These are phyloP conservation scores for Dalbergia cultrata DNA, from an alignment of 306 rosid genomes.

Conservation along the genomic window DNA sequence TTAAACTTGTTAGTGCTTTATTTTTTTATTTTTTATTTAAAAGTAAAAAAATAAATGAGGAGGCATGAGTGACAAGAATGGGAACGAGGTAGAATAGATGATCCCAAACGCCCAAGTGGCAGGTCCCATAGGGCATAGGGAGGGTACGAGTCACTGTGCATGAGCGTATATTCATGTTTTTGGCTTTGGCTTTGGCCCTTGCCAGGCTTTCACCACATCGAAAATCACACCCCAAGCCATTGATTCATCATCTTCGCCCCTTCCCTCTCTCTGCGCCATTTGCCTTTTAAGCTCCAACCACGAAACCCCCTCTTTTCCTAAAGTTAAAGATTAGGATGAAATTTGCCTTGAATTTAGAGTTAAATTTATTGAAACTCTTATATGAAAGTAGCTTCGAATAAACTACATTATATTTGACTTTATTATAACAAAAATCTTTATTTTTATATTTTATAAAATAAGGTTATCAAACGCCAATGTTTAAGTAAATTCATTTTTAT, in stretches of 20 bases:
- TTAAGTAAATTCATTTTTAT: too few species aligned
- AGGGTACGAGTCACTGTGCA: neutral
- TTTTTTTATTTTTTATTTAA: too few species aligned
- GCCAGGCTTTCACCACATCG: slow-evolving; percentile 19
- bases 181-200: neutral
- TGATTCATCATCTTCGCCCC: neutral
- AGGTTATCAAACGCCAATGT: too few species aligned
- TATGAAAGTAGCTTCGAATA: too few species aligned
- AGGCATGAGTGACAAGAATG: neutral
- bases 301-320: neutral
- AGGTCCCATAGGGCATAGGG: neutral
- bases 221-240: neutral
- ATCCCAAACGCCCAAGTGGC: neutral
- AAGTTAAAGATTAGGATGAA: too few species aligned
- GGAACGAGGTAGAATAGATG: neutral
- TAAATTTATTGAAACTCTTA: too few species aligned
- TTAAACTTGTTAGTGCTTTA: too few species aligned
- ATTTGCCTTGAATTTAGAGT: too few species aligned
- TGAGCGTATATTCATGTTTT: neutral
- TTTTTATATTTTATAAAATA: too few species aligned
- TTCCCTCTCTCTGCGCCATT: slow-evolving; percentile 5
- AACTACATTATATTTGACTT: too few species aligned
- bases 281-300: slow-evolving; percentile 45
- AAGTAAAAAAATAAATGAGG: too few species aligned
- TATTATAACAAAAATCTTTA: too few species aligned